Evolutionary conservation across 2,329 filamentous ascomycete genomes (phyloP).

Genomic region (Pseudocercospora fijiensis): DNA sequence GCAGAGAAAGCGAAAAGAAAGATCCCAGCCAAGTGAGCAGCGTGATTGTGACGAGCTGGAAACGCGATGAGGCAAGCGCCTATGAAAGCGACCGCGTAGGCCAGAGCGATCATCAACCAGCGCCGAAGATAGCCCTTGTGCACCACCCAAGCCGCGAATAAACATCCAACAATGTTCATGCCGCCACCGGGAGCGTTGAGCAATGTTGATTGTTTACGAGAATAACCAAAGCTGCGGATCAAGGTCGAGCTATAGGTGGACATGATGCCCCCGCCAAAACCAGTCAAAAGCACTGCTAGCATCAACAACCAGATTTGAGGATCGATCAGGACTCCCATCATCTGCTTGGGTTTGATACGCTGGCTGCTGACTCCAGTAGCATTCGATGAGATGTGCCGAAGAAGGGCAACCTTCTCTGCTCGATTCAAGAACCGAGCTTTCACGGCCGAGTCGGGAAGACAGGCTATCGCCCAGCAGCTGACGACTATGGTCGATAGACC

Average conservation of each 20-base stretch:
- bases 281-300: slow-evolving; percentile 42
- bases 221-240: slow-evolving; percentile 30
- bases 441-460: slow-evolving; percentile 32
- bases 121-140: slow-evolving; percentile 8
- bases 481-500: slow-evolving; percentile 43
- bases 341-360: slow-evolving; percentile 52
- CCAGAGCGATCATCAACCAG: not conserved
- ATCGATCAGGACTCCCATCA: slow-evolving; percentile 59
- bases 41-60: slow-evolving; percentile 36
- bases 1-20: slow-evolving; percentile 41
- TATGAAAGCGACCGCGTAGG: slow-evolving; percentile 8
- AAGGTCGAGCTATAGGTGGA: slow-evolving; percentile 57
- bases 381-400: slow-evolving; percentile 46
- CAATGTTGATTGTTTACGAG: slow-evolving; percentile 34
- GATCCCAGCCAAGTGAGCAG: slow-evolving; percentile 42
- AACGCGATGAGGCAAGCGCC: slow-evolving; percentile 35
- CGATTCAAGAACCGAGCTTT: slow-evolving; percentile 36
- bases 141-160: slow-evolving; percentile 14
- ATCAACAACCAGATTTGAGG: slow-evolving; percentile 52
- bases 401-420: slow-evolving; percentile 44
- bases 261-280: slow-evolving; percentile 55
- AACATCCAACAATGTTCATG: slow-evolving; percentile 44
- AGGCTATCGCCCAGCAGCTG: slow-evolving; percentile 41
- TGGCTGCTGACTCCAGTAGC: slow-evolving; percentile 47
- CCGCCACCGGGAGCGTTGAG: slow-evolving; percentile 60